Evolutionary conservation across 139 green algal genomes (phyloP).

Genomic region (Nannochloris sp.): DNA sequence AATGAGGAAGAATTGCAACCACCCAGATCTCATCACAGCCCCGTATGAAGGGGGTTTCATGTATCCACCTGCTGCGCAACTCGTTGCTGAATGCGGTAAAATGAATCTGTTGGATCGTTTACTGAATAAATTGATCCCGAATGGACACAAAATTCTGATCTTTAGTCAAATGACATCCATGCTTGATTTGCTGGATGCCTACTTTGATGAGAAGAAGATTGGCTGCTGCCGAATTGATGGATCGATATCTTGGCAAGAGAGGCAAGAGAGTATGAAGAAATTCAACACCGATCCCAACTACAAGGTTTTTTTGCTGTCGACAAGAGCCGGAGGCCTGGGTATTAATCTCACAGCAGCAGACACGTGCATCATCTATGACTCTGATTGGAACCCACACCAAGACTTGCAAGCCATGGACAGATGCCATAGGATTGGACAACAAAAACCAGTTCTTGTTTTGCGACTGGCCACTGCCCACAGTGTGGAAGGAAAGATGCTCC

Average conservation of each 20-base stretch:
- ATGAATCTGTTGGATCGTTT: slow-evolving; percentile 84
- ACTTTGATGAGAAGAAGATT: slow-evolving; percentile 74
- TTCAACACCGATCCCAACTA: slow-evolving; percentile 77
- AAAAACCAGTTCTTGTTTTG: slow-evolving; percentile 90
- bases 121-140: slow-evolving; percentile 47
- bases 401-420: slow-evolving; percentile 92
- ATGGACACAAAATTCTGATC: slow-evolving; percentile 84
- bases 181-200: slow-evolving; percentile 91
- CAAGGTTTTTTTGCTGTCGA: slow-evolving; percentile 92
- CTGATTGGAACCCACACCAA: slow-evolving; percentile 50
- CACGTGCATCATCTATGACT: slow-evolving; percentile 94
- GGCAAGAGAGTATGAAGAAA: slow-evolving; percentile 46
- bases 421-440: slow-evolving; percentile 95
- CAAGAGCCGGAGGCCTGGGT: slow-evolving; percentile 87
- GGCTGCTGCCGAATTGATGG: slow-evolving; percentile 85
- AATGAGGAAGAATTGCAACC: slow-evolving; percentile 96
- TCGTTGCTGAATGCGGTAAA: slow-evolving; percentile 89
- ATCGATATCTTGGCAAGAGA: slow-evolving; percentile 54
- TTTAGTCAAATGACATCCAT: slow-evolving; percentile 99
- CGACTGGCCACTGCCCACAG: slow-evolving; percentile 82
- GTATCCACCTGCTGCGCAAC: slow-evolving; percentile 54
- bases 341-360: slow-evolving; percentile 89
- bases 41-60: slow-evolving; percentile 36
- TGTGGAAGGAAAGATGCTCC: slow-evolving; percentile 92
- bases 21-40: slow-evolving; percentile 91